These are phyloP conservation scores for Trichoderma gamsii DNA, from an alignment of 495 filamentous ascomycete species.

Conservation along the genomic window DNA sequence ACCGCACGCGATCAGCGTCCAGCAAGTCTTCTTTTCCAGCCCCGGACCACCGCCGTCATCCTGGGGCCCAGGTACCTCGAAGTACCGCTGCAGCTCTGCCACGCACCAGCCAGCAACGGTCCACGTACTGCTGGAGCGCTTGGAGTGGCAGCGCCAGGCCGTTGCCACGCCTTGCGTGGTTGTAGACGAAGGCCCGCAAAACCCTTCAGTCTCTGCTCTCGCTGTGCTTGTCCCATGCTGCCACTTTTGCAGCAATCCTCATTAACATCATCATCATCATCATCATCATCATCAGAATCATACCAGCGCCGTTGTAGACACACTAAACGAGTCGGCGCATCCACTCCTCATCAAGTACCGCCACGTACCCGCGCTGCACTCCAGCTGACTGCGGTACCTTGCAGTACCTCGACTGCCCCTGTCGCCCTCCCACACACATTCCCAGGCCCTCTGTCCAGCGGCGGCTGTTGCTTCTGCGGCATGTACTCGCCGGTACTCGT, in stretches of 20 bases:
- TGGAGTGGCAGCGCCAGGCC: neutral
- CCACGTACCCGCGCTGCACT: too few species aligned
- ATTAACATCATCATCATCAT: neutral
- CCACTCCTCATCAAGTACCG: neutral
- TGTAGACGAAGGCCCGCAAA: neutral
- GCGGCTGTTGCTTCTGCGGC: neutral
- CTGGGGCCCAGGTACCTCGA: neutral
- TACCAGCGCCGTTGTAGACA: neutral
- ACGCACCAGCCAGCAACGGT: neutral
- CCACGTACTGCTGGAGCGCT: too few species aligned
- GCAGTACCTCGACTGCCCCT: constrained; percentile 4
- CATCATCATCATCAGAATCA: neutral
- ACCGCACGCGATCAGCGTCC: constrained; percentile 5
- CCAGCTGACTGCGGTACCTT: constrained; percentile 3
- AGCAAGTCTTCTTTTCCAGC: neutral
- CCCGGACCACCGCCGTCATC: constrained; percentile 6
- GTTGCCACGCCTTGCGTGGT: neutral
- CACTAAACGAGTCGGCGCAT: neutral
- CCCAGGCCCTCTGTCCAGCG: neutral
- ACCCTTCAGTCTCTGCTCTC: neutral
- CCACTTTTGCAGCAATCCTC: neutral
- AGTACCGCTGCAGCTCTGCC: neutral
- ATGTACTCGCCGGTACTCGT: neutral
- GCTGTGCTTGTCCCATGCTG: neutral
- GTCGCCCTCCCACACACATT: constrained; percentile 5